These are phyloP conservation scores for Whalleya microplaca DNA, from an alignment of 2,329 filamentous ascomycete genomes.

Conservation along the genomic window DNA sequence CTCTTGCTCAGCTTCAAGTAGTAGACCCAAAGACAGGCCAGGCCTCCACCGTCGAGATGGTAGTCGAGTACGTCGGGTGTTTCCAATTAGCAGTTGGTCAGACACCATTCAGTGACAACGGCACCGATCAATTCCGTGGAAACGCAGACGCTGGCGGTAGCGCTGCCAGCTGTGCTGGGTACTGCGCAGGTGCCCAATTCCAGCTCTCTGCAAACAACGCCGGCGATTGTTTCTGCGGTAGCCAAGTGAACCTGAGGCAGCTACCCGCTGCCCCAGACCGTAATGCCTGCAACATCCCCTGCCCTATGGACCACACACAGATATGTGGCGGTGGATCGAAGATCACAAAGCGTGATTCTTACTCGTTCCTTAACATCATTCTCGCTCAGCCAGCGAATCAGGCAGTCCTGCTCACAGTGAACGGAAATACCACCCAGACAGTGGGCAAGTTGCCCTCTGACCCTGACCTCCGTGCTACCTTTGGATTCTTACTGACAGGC, in stretches of 20 bases:
- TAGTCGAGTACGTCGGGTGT: constrained; percentile 14
- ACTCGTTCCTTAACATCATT: constrained; percentile 14
- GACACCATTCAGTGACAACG: constrained; percentile 5
- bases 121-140: background rate
- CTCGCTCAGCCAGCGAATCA: background rate
- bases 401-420: constrained; percentile 1
- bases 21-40: background rate
- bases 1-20: background rate
- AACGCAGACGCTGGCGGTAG: background rate
- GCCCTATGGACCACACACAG: background rate
- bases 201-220: constrained; percentile 11
- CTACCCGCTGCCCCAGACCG: background rate
- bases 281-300: constrained; percentile 1
- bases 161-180: constrained; percentile 12
- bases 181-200: constrained; percentile 6
- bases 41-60: background rate
- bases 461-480: background rate
- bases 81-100: constrained; percentile 1
- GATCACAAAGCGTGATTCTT: background rate
- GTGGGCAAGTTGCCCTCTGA: background rate
- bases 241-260: background rate
- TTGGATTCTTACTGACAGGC: background rate
- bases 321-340: constrained; percentile 1
- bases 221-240: constrained; percentile 17
- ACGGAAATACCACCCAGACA: background rate